Percentiles rank a stretch among this genome's conserved stretches.
phyloP scores from a whole-genome alignment of 2,329 filamentous ascomycete species.

The Penicillium decumbens region DNA sequence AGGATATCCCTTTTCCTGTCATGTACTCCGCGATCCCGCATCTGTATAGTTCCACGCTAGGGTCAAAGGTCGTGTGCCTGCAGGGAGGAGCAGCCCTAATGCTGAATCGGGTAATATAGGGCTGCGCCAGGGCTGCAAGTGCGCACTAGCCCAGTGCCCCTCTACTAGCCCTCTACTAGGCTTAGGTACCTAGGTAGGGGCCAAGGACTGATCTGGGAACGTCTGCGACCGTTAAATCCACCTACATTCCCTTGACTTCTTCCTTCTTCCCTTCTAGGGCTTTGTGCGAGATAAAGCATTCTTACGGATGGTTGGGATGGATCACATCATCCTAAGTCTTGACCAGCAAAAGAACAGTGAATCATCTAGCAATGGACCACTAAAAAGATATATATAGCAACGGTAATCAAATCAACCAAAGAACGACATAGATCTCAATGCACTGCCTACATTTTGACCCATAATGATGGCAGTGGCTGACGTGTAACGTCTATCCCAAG shows the following conservation, averaged over 20 bases:
- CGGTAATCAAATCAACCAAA: not conserved
- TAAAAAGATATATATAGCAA: too few species aligned
- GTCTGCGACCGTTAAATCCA: not conserved
- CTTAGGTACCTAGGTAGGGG: not conserved
- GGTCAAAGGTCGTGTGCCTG: constrained; percentile 15
- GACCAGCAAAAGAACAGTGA: not conserved
- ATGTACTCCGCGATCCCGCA: not conserved
- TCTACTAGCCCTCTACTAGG: not conserved
- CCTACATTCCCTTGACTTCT: not conserved
- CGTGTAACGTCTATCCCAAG: not conserved
- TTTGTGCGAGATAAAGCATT: not conserved
- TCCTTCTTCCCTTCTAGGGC: not conserved
- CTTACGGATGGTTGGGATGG: constrained; percentile 6
- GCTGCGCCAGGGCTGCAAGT: constrained; percentile 7
- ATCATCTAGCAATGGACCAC: too few species aligned
- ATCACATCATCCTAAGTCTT: constrained; percentile 13
- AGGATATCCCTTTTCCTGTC: not conserved
- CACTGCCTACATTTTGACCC: not conserved
- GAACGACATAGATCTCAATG: not conserved
- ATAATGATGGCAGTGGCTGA: not conserved
- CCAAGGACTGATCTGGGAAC: constrained; percentile 5
- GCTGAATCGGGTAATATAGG: constrained; percentile 22
- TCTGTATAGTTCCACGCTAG: constrained; percentile 12
- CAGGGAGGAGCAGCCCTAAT: constrained; percentile 21
- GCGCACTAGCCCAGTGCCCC: not conserved